Evolutionary conservation across 192 early-diverging fungal genomes (phyloP).

Genomic region (Cladochytrium replicatum): DNA sequence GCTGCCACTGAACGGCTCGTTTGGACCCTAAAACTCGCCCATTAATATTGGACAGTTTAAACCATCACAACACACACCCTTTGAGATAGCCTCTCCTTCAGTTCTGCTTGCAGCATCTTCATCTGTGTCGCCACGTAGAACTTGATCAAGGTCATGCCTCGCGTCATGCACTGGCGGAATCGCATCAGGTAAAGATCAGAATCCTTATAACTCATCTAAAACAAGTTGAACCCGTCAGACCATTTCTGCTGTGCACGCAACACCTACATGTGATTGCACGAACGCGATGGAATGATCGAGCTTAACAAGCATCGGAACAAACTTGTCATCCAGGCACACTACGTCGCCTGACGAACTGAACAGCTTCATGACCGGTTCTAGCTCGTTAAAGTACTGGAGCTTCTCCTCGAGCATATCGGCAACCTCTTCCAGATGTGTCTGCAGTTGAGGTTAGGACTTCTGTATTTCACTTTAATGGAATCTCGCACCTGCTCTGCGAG

Average conservation of each 20-base stretch:
- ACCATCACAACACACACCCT: slow-evolving; percentile 3
- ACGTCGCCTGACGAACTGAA: slow-evolving; percentile 76
- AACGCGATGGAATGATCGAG: slow-evolving; percentile 75
- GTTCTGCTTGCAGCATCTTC: slow-evolving; percentile 51
- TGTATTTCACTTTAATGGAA: not conserved
- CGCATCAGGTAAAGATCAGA: slow-evolving; percentile 88
- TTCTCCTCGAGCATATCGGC: slow-evolving; percentile 46
- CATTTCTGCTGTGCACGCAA: not conserved
- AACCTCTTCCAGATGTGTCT: slow-evolving; percentile 50
- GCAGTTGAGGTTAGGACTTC: slow-evolving; percentile 5
- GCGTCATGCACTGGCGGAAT: slow-evolving; percentile 90
- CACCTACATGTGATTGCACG: slow-evolving; percentile 58
- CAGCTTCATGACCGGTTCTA: slow-evolving; percentile 70
- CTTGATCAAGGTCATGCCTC: slow-evolving; percentile 87
- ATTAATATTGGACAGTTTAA: not conserved
- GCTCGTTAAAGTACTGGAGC: slow-evolving; percentile 70
- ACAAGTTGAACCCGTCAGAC: too few relatives aligned
- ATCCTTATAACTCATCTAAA: slow-evolving; percentile 70
- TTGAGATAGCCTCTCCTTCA: slow-evolving; percentile 45
- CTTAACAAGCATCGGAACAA: slow-evolving; percentile 66
- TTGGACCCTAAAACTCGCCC: slow-evolving; percentile 6
- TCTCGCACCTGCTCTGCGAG: slow-evolving; percentile 48
- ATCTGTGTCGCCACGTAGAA: slow-evolving; percentile 69
- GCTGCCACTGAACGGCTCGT: slow-evolving; percentile 19
- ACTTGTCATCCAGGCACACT: slow-evolving; percentile 66